Evolutionary conservation across 345 rosid species (phyloP), one percentile per base, ranked within the genome.

Genomic region (Draba incana): DNA sequence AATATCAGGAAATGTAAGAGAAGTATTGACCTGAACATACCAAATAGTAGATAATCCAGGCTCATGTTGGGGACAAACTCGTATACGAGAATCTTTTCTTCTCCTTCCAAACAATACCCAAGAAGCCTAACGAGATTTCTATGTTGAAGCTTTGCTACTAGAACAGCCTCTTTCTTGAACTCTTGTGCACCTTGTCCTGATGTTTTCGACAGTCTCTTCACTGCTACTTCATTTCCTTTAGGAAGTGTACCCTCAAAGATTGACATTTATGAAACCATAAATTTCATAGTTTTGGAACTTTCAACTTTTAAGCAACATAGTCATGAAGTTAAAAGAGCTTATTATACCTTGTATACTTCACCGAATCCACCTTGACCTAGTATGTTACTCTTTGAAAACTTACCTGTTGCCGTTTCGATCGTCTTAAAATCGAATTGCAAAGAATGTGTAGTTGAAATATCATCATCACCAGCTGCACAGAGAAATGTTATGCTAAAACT

Each of bases 291-390:
- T 68, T 23, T n/a, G 8, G 4, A 44, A 33, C 59, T 0, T 65
- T 37, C 25, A 64, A 24, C n/a, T n/a, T n/a, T n/a, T 6, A 44
- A 28, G 20, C 1, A 30, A 30, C 23, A 20, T 5, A 33, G 7
- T 2, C 8, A 33, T 28, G 24, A 11, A 4, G 10, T 15, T 15
- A 6, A 2, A 30, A 46, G 20, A 47, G 47, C 8, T 50, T 14
- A 31, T 6, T 37, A 5, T 72, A 85, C 89, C 89, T 76, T 80
- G 81, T 68, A 87, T 44, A 89, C 92, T 41, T 56, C 85, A 31
- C 92, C 85, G 31, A 86, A 85, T 47, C 92, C 90, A 37, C 96
- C 92, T 57, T 66, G 78, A 33, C 96, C 96, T 10, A 87, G 74
- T 62, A 64, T 82, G 54, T 85, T 84, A 12, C 75, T 59, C 8